Conservation (phyloP, 108 stramenopile species). For the Stephanodiscus minutulus region DNA sequence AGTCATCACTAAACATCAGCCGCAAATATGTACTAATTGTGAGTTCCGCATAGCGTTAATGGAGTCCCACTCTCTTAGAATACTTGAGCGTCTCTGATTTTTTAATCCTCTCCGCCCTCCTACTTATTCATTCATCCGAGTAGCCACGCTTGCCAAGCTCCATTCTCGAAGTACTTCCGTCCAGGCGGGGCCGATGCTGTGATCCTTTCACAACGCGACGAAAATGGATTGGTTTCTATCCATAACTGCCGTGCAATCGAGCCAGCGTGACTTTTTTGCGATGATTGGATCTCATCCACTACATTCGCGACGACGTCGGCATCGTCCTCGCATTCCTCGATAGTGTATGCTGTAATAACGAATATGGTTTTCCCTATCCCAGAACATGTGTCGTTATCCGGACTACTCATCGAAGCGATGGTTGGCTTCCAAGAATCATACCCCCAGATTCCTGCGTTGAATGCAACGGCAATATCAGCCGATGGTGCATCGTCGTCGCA, state of each 20-base stretch:
- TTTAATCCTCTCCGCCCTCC: too few species aligned
- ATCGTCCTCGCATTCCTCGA: conserved; percentile 84
- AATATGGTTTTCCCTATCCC: conserved; percentile 42
- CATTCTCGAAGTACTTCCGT: conserved; percentile 74
- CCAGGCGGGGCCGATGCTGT: conserved; percentile 56
- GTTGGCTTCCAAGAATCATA: conserved; percentile 85
- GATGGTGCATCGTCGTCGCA: conserved; percentile 6
- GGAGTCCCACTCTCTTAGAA: too few species aligned
- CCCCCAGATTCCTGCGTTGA: conserved; percentile 89
- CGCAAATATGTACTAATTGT: too few species aligned
- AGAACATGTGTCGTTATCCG: conserved; percentile 5
- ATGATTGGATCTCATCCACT: conserved; percentile 34
- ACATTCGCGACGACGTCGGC: conserved; percentile 52
- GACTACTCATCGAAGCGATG: conserved; percentile 43
- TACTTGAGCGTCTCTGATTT: too few species aligned
- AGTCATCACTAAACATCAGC: too few species aligned
- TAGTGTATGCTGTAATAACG: conserved; percentile 82
- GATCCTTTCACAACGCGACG: conserved; percentile 53
- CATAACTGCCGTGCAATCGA: conserved; percentile 53
- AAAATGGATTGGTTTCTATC: conserved; percentile 75
- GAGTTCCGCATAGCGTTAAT: too few species aligned
- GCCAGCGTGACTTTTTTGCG: neutral
- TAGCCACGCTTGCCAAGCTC: conserved; percentile 86
- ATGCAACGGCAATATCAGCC: conserved; percentile 66
- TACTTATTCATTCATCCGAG: conserved; percentile 32